phyloP scores from a whole-genome alignment of 2,329 filamentous ascomycete genomes.

The Colletotrichum sublineola region DNA sequence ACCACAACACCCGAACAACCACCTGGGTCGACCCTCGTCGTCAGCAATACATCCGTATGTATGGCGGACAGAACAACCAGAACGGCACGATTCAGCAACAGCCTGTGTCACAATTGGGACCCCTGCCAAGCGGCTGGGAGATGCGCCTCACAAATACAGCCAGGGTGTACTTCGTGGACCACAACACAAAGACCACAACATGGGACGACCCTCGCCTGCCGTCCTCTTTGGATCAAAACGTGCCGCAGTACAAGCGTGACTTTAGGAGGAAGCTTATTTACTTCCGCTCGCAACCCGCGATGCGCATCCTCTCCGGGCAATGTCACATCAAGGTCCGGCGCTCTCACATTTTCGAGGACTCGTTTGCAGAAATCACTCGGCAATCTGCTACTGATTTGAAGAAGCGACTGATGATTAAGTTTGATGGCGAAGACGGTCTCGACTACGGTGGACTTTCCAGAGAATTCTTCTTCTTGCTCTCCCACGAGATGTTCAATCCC shows the following conservation, averaged over 20 bases:
- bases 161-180: conserved; percentile 97
- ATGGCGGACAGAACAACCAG: conserved; percentile 86
- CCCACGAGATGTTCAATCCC: conserved; percentile 99
- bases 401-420: conserved; percentile 99
- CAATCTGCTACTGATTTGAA: conserved; percentile 96
- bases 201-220: conserved; percentile 98
- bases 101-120: conserved; percentile 95
- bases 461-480: conserved; percentile 99
- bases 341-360: conserved; percentile 98
- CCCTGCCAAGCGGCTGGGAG: conserved; percentile 97
- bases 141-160: conserved; percentile 99
- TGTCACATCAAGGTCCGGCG: conserved; percentile 98
- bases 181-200: conserved; percentile 99
- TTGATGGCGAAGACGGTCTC: conserved; percentile 96
- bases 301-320: conserved; percentile 95
- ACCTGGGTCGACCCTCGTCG: conserved; percentile 98
- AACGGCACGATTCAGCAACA: conserved; percentile 95
- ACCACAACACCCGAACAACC: conserved; percentile 97
- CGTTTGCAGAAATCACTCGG: conserved; percentile 97
- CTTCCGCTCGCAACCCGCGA: conserved; percentile 96
- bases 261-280: conserved; percentile 98
- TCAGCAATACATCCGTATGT: conserved; percentile 99
- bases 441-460: conserved; percentile 97
- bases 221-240: conserved; percentile 96
- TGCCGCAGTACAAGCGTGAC: conserved; percentile 99